These are phyloP conservation scores for Mortierella sp. DNA, from an alignment of 371 early-diverging fungal species.

Conservation along the genomic window DNA sequence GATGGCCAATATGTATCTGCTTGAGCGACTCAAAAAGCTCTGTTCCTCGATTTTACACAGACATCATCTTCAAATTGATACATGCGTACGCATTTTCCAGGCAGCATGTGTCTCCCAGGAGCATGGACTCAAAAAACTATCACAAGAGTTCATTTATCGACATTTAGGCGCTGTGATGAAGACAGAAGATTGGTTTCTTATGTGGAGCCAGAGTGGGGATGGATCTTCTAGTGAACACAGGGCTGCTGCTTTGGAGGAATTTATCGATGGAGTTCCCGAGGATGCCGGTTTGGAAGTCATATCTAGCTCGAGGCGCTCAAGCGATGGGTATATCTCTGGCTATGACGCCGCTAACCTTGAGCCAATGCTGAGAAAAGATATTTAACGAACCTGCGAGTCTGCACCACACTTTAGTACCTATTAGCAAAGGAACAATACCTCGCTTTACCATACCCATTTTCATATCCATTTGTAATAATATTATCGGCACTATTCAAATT, in stretches of 20 bases:
- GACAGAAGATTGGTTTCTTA: slow-evolving; percentile 61
- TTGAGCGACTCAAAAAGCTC: slow-evolving; percentile 71
- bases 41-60: slow-evolving; percentile 66
- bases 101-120: slow-evolving; percentile 70
- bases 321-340: slow-evolving; percentile 30
- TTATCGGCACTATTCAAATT: not conserved
- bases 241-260: slow-evolving; percentile 45
- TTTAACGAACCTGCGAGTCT: not conserved
- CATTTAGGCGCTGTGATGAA: slow-evolving; percentile 69
- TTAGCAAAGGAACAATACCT: not conserved
- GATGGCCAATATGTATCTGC: slow-evolving; percentile 73
- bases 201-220: slow-evolving; percentile 56
- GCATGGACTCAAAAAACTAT: slow-evolving; percentile 63
- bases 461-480: not conserved
- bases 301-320: slow-evolving; percentile 14
- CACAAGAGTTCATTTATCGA: slow-evolving; percentile 69
- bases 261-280: slow-evolving; percentile 52
- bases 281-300: slow-evolving; percentile 38
- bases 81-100: slow-evolving; percentile 69
- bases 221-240: slow-evolving; percentile 38
- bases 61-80: slow-evolving; percentile 63
- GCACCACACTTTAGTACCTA: not conserved
- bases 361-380: slow-evolving; percentile 38
- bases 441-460: not conserved
- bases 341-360: slow-evolving; percentile 30